Evolutionary conservation across 257 asterid species (phyloP).

Genomic region (Catharanthus roseus): DNA sequence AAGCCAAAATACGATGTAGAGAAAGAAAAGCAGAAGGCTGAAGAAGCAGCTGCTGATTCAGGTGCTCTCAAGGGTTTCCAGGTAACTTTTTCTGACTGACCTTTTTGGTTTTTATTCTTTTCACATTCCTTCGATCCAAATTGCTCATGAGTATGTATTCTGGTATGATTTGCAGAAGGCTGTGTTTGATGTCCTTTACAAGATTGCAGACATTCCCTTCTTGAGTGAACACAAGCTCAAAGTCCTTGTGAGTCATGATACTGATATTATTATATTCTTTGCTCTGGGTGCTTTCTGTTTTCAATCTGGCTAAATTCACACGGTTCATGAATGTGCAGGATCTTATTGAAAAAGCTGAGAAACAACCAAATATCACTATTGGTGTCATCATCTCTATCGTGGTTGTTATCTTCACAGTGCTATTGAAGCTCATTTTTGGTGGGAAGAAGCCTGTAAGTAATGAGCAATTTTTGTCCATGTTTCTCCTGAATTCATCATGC

Average conservation of each 20-base stretch:
- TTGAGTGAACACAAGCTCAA: conserved; percentile 72
- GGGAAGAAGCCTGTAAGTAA: conserved; percentile 56
- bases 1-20: conserved; percentile 73
- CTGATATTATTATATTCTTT: neutral
- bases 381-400: conserved; percentile 49
- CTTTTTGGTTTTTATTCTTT: neutral
- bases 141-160: neutral
- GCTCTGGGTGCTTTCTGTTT: neutral
- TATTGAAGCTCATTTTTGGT: conserved; percentile 67
- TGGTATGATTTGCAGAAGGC: conserved; percentile 47
- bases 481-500: neutral
- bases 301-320: neutral
- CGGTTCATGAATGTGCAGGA: conserved; percentile 41
- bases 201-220: conserved; percentile 75
- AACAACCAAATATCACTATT: conserved; percentile 70
- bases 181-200: conserved; percentile 75
- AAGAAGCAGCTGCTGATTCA: conserved; percentile 47
- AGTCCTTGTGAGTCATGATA: conserved; percentile 48
- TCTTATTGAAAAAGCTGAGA: conserved; percentile 78
- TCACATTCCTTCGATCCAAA: conserved; percentile 2
- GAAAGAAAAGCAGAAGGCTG: conserved; percentile 72
- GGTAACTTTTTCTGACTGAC: conserved; percentile 32
- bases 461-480: neutral
- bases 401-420: conserved; percentile 49
- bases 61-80: conserved; percentile 74